Conservation (phyloP, 257 asterid genomes). For the Solanum pennellii region DNA sequence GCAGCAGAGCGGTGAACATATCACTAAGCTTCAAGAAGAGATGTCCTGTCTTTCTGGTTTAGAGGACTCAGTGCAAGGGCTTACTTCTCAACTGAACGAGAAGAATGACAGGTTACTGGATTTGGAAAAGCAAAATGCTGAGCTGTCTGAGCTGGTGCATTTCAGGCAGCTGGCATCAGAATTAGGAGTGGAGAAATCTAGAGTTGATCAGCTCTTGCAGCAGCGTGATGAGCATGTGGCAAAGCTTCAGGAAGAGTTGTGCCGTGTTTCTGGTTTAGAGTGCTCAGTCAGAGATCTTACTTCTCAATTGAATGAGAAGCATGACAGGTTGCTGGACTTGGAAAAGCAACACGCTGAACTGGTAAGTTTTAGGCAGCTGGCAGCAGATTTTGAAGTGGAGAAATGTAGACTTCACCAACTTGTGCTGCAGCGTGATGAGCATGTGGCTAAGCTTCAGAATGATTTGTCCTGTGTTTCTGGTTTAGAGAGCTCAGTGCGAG, state of each 20-base stretch:
- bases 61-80: constrained; percentile 39
- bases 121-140: constrained; percentile 38
- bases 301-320: constrained; percentile 29
- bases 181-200: constrained; percentile 52
- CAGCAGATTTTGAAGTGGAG: constrained; percentile 44
- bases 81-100: constrained; percentile 34
- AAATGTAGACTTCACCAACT: constrained; percentile 40
- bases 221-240: constrained; percentile 32
- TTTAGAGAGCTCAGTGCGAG: constrained; percentile 37
- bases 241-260: constrained; percentile 24
- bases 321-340: constrained; percentile 21
- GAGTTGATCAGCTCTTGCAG: constrained; percentile 32
- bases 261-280: constrained; percentile 33
- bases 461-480: constrained; percentile 18
- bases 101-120: constrained; percentile 21
- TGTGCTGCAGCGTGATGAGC: constrained; percentile 29
- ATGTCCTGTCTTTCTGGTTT: constrained; percentile 23
- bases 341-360: constrained; percentile 44
- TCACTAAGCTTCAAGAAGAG: constrained; percentile 28
- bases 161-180: constrained; percentile 35
- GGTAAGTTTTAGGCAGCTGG: constrained; percentile 30
- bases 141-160: constrained; percentile 36
- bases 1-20: constrained; percentile 27
- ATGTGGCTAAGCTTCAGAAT: constrained; percentile 28
- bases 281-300: constrained; percentile 37